Conservation (phyloP, 2,329 filamentous ascomycete species). For the Sporothrix protearum region DNA sequence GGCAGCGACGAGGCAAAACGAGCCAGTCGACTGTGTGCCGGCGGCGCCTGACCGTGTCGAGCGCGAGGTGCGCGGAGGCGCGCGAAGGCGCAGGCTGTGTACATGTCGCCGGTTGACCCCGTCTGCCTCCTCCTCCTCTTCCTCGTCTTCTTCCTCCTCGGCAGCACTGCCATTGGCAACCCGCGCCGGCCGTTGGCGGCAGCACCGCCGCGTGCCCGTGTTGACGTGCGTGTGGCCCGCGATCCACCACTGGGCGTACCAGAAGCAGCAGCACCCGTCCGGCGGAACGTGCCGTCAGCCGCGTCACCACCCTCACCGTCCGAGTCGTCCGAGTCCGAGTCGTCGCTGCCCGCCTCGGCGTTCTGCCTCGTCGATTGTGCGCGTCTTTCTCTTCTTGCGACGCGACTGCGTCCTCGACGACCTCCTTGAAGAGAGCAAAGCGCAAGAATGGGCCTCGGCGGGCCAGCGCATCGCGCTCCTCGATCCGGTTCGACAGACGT, state of each 20-base stretch:
- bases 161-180: slow-evolving; percentile 43
- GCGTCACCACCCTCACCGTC: slow-evolving; percentile 26
- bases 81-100: too few relatives aligned
- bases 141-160: slow-evolving; percentile 41
- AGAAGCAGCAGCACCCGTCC: slow-evolving; percentile 34
- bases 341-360: slow-evolving; percentile 59
- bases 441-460: slow-evolving; percentile 85
- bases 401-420: slow-evolving; percentile 73
- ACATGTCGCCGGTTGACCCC: slow-evolving; percentile 39
- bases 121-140: slow-evolving; percentile 50
- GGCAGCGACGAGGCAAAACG: slow-evolving; percentile 77
- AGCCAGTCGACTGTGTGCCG: slow-evolving; percentile 53
- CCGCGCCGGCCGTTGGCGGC: slow-evolving; percentile 31
- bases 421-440: slow-evolving; percentile 96
- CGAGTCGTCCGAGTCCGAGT: slow-evolving; percentile 35
- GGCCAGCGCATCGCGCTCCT: slow-evolving; percentile 81
- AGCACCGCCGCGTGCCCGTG: slow-evolving; percentile 33
- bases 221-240: slow-evolving; percentile 36
- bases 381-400: slow-evolving; percentile 75
- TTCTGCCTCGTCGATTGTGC: slow-evolving; percentile 48
- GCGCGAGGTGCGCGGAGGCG: slow-evolving; percentile 41
- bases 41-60: slow-evolving; percentile 36
- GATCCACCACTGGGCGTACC: slow-evolving; percentile 30
- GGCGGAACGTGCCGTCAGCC: slow-evolving; percentile 54
- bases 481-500: slow-evolving; percentile 79